Conservation (phyloP, 1,284 basidiomycete species). For the Cryptococcus amylolentus region DNA sequence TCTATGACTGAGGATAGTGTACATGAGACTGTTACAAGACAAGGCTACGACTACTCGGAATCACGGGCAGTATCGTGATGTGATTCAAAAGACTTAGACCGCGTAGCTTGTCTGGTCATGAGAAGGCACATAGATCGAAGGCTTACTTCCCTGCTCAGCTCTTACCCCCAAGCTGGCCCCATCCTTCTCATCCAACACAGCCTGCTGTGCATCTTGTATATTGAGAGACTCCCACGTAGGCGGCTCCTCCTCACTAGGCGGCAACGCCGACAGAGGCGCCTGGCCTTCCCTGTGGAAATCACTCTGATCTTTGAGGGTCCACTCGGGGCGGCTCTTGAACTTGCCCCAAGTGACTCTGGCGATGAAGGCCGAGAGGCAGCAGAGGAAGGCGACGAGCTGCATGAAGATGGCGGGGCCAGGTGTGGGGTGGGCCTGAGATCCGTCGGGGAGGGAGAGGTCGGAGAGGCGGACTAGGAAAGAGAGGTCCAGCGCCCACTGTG, state of each 20-base stretch:
- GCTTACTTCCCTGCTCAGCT: no score
- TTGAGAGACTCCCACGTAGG: not conserved
- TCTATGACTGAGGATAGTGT: no score
- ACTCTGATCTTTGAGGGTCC: slow-evolving; percentile 20
- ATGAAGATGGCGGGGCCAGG: slow-evolving; percentile 32
- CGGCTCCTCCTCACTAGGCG: not conserved
- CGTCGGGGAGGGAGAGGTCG: slow-evolving; percentile 7
- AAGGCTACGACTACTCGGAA: no score
- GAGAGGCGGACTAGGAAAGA: slow-evolving; percentile 16
- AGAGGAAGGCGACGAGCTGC: slow-evolving; percentile 25
- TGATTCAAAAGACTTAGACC: no score
- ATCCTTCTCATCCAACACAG: not conserved
- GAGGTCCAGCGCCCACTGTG: slow-evolving; percentile 23
- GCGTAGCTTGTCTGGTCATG: no score
- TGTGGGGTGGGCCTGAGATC: slow-evolving; percentile 10
- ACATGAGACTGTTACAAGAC: no score
- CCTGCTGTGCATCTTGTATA: not conserved
- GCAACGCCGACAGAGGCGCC: not conserved
- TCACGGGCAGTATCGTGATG: no score
- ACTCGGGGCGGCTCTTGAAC: slow-evolving; percentile 21
- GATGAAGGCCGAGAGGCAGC: slow-evolving; percentile 16
- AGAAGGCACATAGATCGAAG: no score
- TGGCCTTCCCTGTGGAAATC: not conserved
- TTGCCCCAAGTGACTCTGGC: slow-evolving; percentile 17
- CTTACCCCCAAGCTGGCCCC: not conserved